These are phyloP conservation scores for Rhizopogon vinicolor DNA, from an alignment of 768 basidiomycete genomes.

Conservation along the genomic window DNA sequence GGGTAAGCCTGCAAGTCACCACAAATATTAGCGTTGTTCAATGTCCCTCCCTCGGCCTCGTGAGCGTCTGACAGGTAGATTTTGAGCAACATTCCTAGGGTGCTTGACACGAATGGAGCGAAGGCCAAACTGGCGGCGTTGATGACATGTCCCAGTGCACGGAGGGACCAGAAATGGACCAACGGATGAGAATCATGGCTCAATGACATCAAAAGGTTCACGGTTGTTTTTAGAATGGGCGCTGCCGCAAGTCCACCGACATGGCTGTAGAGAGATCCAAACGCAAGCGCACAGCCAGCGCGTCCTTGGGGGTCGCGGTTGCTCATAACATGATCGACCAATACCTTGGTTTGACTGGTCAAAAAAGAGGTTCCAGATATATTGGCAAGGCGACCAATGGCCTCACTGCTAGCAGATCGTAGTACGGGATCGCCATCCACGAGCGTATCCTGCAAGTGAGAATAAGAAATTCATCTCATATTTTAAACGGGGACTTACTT, in stretches of 20 bases:
- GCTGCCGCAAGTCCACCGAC: slow-evolving; percentile 95
- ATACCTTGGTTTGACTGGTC: slow-evolving; percentile 79
- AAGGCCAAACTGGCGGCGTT: slow-evolving; percentile 91
- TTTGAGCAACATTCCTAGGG: slow-evolving; percentile 86
- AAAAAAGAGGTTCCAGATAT: slow-evolving; percentile 82
- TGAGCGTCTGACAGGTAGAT: slow-evolving; percentile 88
- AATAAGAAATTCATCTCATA: slow-evolving; percentile 4
- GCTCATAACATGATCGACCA: slow-evolving; percentile 91
- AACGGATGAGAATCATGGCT: slow-evolving; percentile 95
- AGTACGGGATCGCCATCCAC: slow-evolving; percentile 76
- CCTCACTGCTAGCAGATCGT: slow-evolving; percentile 78
- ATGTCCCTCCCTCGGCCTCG: slow-evolving; percentile 86
- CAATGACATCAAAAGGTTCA: slow-evolving; percentile 92
- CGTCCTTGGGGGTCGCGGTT: slow-evolving; percentile 91
- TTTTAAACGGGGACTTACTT: slow-evolving; percentile 43
- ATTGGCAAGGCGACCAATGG: slow-evolving; percentile 82
- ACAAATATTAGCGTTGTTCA: slow-evolving; percentile 77
- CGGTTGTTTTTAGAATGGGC: slow-evolving; percentile 90
- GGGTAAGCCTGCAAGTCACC: slow-evolving; percentile 93
- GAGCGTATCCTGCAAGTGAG: slow-evolving; percentile 57
- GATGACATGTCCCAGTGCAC: slow-evolving; percentile 81
- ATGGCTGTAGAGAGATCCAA: slow-evolving; percentile 86
- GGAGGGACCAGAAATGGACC: slow-evolving; percentile 92
- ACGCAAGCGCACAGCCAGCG: slow-evolving; percentile 90
- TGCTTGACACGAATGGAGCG: slow-evolving; percentile 82